These are phyloP conservation scores for Ramalina peruviana DNA, from an alignment of 495 filamentous ascomycete genomes.

Conservation along the genomic window DNA sequence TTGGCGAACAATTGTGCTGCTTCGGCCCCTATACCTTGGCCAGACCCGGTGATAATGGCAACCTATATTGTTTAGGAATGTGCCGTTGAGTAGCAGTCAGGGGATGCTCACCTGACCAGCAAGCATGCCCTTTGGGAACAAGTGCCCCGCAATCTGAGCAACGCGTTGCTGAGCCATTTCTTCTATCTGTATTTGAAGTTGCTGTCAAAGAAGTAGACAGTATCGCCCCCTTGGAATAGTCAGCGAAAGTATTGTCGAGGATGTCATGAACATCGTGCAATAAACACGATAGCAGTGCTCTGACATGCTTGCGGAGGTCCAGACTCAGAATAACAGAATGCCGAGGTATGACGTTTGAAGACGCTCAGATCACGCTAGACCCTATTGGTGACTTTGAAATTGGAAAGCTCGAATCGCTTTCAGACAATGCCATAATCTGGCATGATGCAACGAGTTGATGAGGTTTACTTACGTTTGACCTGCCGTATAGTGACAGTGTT, in stretches of 20 bases:
- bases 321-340: neutral
- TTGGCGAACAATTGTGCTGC: slow-evolving; percentile 67
- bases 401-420: neutral
- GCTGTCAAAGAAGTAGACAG: neutral
- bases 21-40: slow-evolving; percentile 85
- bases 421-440: too few species aligned
- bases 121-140: slow-evolving; percentile 66
- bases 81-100: too few species aligned
- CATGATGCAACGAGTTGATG: too few species aligned
- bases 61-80: neutral
- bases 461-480: slow-evolving; percentile 24
- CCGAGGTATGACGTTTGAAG: slow-evolving; percentile 8
- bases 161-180: slow-evolving; percentile 40
- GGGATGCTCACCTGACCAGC: slow-evolving; percentile 44
- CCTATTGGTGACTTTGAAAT: neutral
- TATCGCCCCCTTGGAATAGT: neutral
- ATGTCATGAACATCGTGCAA: neutral
- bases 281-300: neutral
- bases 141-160: slow-evolving; percentile 55
- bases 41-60: slow-evolving; percentile 78
- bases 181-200: neutral
- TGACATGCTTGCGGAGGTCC: too few species aligned
- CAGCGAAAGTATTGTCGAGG: neutral
- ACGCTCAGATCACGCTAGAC: neutral
- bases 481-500: slow-evolving; percentile 58